These are phyloP conservation scores for Haplosporangium gracile DNA, from an alignment of 192 early-diverging fungal species.

Conservation along the genomic window DNA sequence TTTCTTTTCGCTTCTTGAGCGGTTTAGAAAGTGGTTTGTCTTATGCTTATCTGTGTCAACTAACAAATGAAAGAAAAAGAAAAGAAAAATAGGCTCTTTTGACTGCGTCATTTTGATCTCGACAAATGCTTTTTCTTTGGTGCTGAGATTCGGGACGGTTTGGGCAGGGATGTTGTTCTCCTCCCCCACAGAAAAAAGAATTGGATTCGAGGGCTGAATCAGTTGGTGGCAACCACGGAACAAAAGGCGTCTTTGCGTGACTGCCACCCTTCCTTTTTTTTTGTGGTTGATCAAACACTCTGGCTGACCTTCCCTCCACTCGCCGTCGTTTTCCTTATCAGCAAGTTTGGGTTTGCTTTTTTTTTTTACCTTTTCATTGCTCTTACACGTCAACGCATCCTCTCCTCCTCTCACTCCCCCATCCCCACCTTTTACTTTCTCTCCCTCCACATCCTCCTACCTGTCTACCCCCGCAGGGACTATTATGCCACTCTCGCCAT, in stretches of 20 bases:
- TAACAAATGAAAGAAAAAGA: not conserved
- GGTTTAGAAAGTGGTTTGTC: not conserved
- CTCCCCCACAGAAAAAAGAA: not conserved
- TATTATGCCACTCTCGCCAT: not conserved
- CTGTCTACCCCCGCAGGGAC: not conserved
- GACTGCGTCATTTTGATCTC: slow-evolving; percentile 1
- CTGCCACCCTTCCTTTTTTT: not conserved
- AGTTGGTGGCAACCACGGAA: not conserved
- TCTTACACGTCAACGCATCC: not conserved
- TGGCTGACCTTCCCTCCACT: not conserved
- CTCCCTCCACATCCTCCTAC: not conserved
- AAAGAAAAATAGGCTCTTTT: not conserved
- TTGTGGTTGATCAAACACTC: too few species aligned
- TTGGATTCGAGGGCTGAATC: not conserved
- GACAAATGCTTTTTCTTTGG: not conserved
- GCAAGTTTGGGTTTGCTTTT: not conserved
- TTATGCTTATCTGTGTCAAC: not conserved
- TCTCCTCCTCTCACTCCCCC: not conserved
- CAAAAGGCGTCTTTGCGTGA: not conserved
- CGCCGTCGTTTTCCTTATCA: not conserved
- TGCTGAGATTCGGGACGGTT: not conserved
- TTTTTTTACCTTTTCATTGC: not conserved
- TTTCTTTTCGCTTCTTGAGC: too few species aligned
- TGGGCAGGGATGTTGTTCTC: not conserved
- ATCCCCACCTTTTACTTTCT: not conserved